Evolutionary conservation across 208 protist genomes (phyloP), one percentile per base, ranked within the genome.

Genomic region (Wallacemonas rigidus): DNA sequence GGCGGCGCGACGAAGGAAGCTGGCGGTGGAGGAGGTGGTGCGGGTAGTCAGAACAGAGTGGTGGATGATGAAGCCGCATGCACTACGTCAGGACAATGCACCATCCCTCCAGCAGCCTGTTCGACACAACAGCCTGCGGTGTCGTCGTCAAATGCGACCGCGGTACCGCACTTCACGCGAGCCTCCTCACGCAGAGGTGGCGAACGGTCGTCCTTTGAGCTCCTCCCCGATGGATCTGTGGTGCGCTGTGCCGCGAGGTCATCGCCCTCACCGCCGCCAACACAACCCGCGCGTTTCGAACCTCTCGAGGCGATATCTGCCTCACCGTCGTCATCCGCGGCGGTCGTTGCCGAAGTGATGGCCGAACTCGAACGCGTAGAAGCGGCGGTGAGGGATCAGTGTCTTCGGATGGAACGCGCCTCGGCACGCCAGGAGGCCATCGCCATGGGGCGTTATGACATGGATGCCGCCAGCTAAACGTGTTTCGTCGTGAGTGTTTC

Each of bases 391-490:
- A 5, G 15, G 15, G 38, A 12, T 5, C 43, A 62, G 36, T 43
- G 56, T 62, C 3, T 8, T 6, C 56, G 56, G 8, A 38, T 62
- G 2, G 35, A 6, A 6, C 17, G 15, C 26, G 56, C 5, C 17
- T 5, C 17, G 26, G 36, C 8, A 6, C 56, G 56, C 3, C 56
- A 15, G 3, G 56, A 62, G 56, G 56, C 56, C 56, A 62, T 62
- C 36, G 56, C 56, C 35, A 62, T 62, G 56, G 56, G 56, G 5
- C 36, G 56, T 15, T 43, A 41, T 15, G 56, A 62, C 43, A 9
- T 9, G 7, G 38, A 62, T 38, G 56, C 56, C 9, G 17, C 38
- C 15, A 15, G 38, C 53, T 57, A 17, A 57, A 17, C 54, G 0
- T 14, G 1, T 51, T 51, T 51, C 47, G 14, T 51, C 11, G 14